Conservation (phyloP, 306 rosid species). For the Cucurbita ficifolia region DNA sequence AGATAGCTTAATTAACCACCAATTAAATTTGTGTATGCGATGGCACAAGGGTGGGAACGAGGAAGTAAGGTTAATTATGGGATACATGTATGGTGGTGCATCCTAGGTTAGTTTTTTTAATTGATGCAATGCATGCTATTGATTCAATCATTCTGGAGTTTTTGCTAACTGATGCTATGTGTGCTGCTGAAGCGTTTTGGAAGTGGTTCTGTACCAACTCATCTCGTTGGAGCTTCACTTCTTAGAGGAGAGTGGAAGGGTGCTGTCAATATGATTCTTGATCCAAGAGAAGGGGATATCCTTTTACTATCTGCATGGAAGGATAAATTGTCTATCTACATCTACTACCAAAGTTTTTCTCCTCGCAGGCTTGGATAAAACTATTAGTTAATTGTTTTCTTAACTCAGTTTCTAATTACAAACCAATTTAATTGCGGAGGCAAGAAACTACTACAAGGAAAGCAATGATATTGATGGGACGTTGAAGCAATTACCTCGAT, state of each 20-base stretch:
- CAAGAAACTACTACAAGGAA: slow-evolving; percentile 72
- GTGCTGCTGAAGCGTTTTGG: slow-evolving; percentile 66
- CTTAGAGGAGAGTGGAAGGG: slow-evolving; percentile 80
- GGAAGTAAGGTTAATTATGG: not conserved
- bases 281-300: slow-evolving; percentile 99
- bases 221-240: slow-evolving; percentile 62
- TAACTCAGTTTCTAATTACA: slow-evolving; percentile 43
- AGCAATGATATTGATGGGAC: slow-evolving; percentile 73
- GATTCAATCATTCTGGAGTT: slow-evolving; percentile 52
- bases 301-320: slow-evolving; percentile 29
- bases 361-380: slow-evolving; percentile 3
- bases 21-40: not conserved
- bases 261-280: slow-evolving; percentile 73
- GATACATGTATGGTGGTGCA: not conserved
- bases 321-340: not conserved
- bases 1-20: not conserved
- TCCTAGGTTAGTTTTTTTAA: not conserved
- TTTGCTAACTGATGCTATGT: slow-evolving; percentile 7
- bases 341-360: slow-evolving; percentile 13
- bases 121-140: slow-evolving; percentile 12
- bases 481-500: slow-evolving; percentile 71
- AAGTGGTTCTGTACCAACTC: slow-evolving; percentile 90
- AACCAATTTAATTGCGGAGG: slow-evolving; percentile 36
- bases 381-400: slow-evolving; percentile 21
- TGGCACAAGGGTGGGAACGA: not conserved